These are phyloP conservation scores for Petunia secreta DNA, from an alignment of 257 asterid species.

Conservation along the genomic window DNA sequence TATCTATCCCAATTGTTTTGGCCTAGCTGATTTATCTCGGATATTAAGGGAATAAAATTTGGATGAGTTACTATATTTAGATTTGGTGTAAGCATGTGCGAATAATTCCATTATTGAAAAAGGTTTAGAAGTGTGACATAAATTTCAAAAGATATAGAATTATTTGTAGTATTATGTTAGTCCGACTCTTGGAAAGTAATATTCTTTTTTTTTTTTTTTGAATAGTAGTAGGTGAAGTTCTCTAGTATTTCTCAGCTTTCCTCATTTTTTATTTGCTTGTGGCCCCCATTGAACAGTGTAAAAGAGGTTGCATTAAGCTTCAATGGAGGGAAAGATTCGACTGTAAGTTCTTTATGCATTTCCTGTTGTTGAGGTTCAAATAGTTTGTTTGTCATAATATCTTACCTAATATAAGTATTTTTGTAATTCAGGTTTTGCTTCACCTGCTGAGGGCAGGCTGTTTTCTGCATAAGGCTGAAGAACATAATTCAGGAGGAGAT, in stretches of 20 bases:
- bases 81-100: not conserved
- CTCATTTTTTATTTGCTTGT: not conserved
- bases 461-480: constrained; percentile 59
- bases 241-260: not conserved
- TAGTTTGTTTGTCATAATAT: not conserved
- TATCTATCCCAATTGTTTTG: not conserved
- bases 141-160: not conserved
- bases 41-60: not conserved
- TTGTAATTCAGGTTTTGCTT: constrained; percentile 66
- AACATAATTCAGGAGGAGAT: constrained; percentile 38
- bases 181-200: not conserved
- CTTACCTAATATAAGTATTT: constrained; percentile 8
- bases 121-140: not conserved
- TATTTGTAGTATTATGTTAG: not conserved
- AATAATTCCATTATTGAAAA: not conserved
- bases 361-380: constrained; percentile 14
- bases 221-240: not conserved
- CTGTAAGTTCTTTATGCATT: constrained; percentile 58
- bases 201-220: not conserved
- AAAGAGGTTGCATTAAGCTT: constrained; percentile 95
- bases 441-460: constrained; percentile 94
- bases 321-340: constrained; percentile 97
- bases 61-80: not conserved
- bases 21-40: not conserved
- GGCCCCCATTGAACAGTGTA: constrained; percentile 47